phyloP scores from a whole-genome alignment of 768 basidiomycete genomes.

The Naganishia vaughanmartiniae region DNA sequence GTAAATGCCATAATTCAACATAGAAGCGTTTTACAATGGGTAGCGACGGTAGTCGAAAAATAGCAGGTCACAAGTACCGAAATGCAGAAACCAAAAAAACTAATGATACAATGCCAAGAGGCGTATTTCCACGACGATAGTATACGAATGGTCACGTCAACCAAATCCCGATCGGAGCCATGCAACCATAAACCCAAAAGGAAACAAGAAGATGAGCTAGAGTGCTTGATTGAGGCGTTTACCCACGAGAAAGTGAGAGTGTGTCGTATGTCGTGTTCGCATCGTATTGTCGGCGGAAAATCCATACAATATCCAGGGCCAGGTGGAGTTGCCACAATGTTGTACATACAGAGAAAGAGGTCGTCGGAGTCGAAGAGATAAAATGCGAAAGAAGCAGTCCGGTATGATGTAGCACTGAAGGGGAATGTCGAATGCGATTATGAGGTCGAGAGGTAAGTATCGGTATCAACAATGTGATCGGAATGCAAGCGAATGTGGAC shows the following conservation, averaged over 20 bases:
- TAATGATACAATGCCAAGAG: conserved; percentile 10
- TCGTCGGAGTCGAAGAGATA: background rate
- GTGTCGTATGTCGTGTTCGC: background rate
- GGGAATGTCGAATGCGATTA: background rate
- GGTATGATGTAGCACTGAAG: background rate
- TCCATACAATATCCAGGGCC: conserved; percentile 18
- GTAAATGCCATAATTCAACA: conserved; percentile 5
- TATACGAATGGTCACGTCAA: background rate
- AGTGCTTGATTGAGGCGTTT: background rate
- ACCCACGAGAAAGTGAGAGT: background rate
- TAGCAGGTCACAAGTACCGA: background rate
- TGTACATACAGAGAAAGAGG: conserved; percentile 15
- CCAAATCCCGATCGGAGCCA: background rate
- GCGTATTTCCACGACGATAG: background rate
- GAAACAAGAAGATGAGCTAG: background rate
- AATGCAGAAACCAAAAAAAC: conserved; percentile 12
- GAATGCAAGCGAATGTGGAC: background rate
- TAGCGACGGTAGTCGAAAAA: background rate
- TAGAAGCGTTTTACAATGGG: conserved; percentile 5
- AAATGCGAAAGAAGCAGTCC: background rate
- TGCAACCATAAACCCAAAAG: conserved; percentile 20
- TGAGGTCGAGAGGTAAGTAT: conserved; percentile 7
- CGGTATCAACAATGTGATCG: background rate
- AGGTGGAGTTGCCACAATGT: background rate
- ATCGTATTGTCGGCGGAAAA: background rate